Base-by-base conservation (phyloP, 495 filamentous ascomycete genomes). In the Penicillium odoratum region DNA sequence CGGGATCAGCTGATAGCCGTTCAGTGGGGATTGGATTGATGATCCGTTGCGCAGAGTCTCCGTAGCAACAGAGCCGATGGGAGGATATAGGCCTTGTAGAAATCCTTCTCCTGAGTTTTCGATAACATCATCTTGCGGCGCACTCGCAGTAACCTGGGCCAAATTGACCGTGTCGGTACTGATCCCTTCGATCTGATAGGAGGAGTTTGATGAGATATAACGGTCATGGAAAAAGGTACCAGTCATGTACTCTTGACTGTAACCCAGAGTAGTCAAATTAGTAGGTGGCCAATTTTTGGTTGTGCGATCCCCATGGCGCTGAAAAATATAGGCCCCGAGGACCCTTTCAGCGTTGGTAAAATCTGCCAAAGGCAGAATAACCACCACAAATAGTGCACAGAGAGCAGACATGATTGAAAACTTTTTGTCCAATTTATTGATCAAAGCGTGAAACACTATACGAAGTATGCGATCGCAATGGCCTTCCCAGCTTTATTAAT, bases 161-260 rank as follows among this genome's bases (percentile, higher is more conserved):
- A 77, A 73, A 59, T 80, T 79, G 60, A 85, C 82, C n/a, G 77
- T 57, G 56, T 81, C 70, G 18, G 73, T 52, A 51, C 74, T 77
- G 48, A 88, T 76, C 26, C 81, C 82, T 18, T 67, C 59, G 63
- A 88, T 84, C 45, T 74, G 69, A 46, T 67, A 73, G 7, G 74
- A 38, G 2, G 79, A 70, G 30, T 63, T 68, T n/a, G 69, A 63
- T 5, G 73, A 66, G 57, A 86, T 72, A 64, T 87, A 88, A 5
- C 82, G 76, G 30, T 75, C 62, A 53, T 83, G 78, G 65, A 82
- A 88, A 69, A 81, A 85, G 18, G 79, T 69, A n/a, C 83, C 83
- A 13, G 82, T 75, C 43, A 73, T 71, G 56, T 76, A 83, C 63
- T 87, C 69, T 66, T 91, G 77, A 8, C 60, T 59, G 58, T 82